Evolutionary conservation across 2,329 filamentous ascomycete species (phyloP).

Genomic region (Cephalotrichum gorgonifer): DNA sequence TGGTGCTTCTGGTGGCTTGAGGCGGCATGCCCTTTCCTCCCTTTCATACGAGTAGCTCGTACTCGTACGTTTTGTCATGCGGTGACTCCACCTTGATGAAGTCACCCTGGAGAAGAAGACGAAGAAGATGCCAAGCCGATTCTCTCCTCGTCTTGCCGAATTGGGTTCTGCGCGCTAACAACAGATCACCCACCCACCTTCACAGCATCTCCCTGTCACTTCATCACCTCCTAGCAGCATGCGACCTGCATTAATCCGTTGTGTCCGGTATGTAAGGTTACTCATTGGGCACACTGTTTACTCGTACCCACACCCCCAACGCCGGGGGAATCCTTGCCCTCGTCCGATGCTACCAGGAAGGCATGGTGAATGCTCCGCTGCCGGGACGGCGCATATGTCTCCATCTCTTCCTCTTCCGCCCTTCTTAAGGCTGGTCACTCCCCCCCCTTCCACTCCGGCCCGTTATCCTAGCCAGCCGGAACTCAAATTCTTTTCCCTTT

Average conservation of each 20-base stretch:
- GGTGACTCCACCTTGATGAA: too few species aligned
- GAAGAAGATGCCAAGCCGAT: neutral
- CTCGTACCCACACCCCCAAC: neutral
- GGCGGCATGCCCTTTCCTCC: too few species aligned
- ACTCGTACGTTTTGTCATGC: too few species aligned
- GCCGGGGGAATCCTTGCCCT: too few species aligned
- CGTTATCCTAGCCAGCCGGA: slow-evolving; percentile 1
- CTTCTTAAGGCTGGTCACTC: neutral
- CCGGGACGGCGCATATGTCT: neutral
- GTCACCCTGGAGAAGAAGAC: neutral
- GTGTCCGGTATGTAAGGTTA: neutral
- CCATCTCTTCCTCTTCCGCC: neutral
- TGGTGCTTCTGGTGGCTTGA: too few species aligned
- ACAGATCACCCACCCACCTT: neutral
- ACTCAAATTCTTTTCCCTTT: slow-evolving; percentile 7
- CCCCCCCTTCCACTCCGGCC: neutral
- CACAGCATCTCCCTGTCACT: neutral
- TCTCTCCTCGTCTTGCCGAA: neutral
- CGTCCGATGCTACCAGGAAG: too few species aligned
- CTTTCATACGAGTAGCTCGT: too few species aligned
- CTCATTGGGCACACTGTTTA: neutral
- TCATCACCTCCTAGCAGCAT: neutral
- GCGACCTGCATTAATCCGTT: neutral
- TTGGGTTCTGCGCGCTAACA: neutral
- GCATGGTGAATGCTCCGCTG: too few species aligned